These are phyloP conservation scores for Euphrasia arctica DNA, from an alignment of 305 asterid genomes.

Conservation along the genomic window DNA sequence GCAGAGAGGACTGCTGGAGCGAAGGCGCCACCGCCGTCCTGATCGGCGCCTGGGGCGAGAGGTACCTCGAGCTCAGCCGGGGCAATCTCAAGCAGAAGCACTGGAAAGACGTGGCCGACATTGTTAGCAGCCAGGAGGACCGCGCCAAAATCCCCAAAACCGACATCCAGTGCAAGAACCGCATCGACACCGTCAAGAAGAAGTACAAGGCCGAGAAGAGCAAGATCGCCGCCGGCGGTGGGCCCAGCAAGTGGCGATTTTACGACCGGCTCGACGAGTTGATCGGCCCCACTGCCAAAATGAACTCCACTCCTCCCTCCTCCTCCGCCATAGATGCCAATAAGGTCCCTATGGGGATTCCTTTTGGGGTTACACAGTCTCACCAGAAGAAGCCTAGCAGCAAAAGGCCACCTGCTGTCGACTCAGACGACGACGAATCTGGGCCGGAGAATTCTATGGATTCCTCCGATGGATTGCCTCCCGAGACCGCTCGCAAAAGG, in stretches of 20 bases:
- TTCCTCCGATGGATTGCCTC: conserved; percentile 67
- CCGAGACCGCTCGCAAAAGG: conserved; percentile 29
- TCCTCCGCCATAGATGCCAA: background rate
- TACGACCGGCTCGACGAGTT: conserved; percentile 52
- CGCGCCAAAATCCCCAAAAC: conserved; percentile 62
- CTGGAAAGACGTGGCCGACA: conserved; percentile 92
- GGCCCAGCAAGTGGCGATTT: conserved; percentile 73
- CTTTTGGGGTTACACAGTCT: conserved; percentile 46
- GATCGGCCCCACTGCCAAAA: background rate
- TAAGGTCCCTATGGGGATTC: background rate
- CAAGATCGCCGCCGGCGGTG: conserved; percentile 62
- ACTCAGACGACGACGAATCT: conserved; percentile 49
- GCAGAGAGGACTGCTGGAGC: conserved; percentile 95
- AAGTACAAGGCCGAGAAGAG: conserved; percentile 89
- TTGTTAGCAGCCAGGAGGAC: conserved; percentile 61
- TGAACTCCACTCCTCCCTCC: conserved; percentile 1
- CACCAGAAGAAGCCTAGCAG: background rate
- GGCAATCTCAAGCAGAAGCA: conserved; percentile 94
- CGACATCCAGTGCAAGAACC: conserved; percentile 91
- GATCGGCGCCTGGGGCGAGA: conserved; percentile 87
- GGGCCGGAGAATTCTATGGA: conserved; percentile 57
- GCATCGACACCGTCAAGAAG: conserved; percentile 93
- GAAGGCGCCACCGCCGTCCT: conserved; percentile 79
- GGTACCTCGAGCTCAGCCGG: conserved; percentile 78
- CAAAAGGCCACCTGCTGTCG: conserved; percentile 13